Evolutionary conservation across 805 yeast species (phyloP), one percentile per base, ranked within the genome.

Genomic region (Starmerella stellata): DNA sequence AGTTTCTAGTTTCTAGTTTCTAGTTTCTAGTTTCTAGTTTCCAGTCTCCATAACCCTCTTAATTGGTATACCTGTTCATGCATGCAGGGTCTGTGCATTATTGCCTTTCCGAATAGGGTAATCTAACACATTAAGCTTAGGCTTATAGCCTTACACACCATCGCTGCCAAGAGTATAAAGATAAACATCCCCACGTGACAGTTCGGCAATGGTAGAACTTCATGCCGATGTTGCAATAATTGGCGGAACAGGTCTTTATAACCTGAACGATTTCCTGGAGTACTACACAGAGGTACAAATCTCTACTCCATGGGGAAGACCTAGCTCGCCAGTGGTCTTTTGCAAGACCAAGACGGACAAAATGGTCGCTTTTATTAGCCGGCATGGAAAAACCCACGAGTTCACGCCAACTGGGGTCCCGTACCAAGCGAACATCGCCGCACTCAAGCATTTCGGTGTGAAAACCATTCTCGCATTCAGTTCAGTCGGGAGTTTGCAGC

Each of bases 181-280:
- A n/a, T n/a, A n/a, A n/a, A n/a, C n/a, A n/a, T n/a, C n/a, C n/a
- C n/a, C n/a, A n/a, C n/a, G n/a, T n/a, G n/a, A n/a, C n/a, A n/a
- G n/a, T n/a, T n/a, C n/a, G n/a, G n/a, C n/a, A n/a, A n/a, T n/a
- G n/a, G n/a, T n/a, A n/a, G n/a, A n/a, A n/a, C n/a, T 23, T 7
- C 25, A 23, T 11, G 19, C 19, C 7, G 32, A 29, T 13, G 66
- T 90, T 32, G 96, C 93, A 27, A 72, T 90, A 49, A 90, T 90
- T 56, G 98, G 98, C 30, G 98, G 98, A 30, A 90, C 98, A 4
- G 99, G 99, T n/a, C 69, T 90, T 23, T 90, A 90, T 64, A 78
- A 80, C 42, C 65, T 90, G 41, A 80, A 77, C 30, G 74, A 80
- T 41, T 37, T 33, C 19, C 65, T 90, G 40, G 69, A 75, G 35